Evolutionary conservation across 768 basidiomycete genomes (phyloP).

Genomic region (Pleurotus platypus): DNA sequence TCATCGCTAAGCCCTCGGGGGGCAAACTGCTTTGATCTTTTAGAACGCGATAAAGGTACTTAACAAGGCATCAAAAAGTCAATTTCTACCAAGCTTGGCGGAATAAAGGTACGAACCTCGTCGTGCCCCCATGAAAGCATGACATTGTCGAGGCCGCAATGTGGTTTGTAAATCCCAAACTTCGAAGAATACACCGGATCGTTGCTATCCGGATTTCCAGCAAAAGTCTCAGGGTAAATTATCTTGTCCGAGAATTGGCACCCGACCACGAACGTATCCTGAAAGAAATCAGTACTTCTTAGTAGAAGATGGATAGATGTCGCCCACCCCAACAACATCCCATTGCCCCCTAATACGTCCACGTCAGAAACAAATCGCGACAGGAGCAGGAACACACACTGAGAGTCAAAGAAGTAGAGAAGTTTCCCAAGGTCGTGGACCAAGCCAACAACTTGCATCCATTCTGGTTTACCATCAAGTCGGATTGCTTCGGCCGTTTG

Average conservation of each 20-base stretch:
- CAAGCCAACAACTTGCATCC: conserved; percentile 89
- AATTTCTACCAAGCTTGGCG: neutral
- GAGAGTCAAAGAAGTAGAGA: conserved; percentile 76
- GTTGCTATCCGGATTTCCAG: conserved; percentile 58
- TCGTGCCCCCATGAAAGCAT: conserved; percentile 92
- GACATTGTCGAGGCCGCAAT: conserved; percentile 81
- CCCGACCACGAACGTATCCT: conserved; percentile 63
- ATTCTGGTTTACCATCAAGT: conserved; percentile 80
- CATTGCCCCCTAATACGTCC: conserved; percentile 58
- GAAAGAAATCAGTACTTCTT: conserved; percentile 11
- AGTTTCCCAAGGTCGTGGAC: conserved; percentile 90
- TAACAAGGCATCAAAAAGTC: neutral
- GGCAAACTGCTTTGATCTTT: conserved; percentile 66
- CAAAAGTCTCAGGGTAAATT: conserved; percentile 77
- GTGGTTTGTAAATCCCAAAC: conserved; percentile 69
- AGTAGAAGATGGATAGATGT: neutral
- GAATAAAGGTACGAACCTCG: conserved; percentile 23
- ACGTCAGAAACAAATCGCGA: neutral
- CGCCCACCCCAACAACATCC: conserved; percentile 83
- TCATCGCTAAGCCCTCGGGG: conserved; percentile 66
- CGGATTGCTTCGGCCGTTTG: conserved; percentile 91
- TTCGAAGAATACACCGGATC: conserved; percentile 69
- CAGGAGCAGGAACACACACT: conserved; percentile 20
- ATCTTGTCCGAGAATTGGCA: conserved; percentile 82
- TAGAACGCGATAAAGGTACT: conserved; percentile 66